Evolutionary conservation across 768 basidiomycete species (phyloP).

Genomic region (Fistulinella prunicolor): DNA sequence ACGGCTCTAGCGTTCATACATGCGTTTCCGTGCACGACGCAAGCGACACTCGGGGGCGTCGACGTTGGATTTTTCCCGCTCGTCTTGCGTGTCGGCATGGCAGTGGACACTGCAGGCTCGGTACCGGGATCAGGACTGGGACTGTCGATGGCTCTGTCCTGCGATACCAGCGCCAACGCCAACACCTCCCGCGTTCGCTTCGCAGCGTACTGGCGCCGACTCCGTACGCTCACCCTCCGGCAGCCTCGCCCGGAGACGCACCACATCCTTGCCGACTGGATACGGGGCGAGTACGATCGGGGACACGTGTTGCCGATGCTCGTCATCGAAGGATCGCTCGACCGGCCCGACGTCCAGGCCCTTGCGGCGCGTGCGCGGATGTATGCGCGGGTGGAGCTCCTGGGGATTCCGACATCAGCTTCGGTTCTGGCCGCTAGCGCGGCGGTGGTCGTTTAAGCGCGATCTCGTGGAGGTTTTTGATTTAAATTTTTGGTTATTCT

Average conservation of each 20-base stretch:
- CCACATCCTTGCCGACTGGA: slow-evolving; percentile 21
- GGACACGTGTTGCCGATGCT: slow-evolving; percentile 12
- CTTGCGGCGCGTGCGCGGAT: slow-evolving; percentile 13
- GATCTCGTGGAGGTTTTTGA: too few species aligned
- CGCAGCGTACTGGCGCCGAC: slow-evolving; percentile 19
- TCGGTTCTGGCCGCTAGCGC: background rate
- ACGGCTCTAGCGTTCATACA: slow-evolving; percentile 25
- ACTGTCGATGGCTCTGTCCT: background rate
- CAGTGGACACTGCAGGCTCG: background rate
- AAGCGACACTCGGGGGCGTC: slow-evolving; percentile 24
- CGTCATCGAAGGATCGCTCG: slow-evolving; percentile 17
- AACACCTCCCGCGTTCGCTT: too few species aligned
- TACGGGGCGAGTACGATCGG: slow-evolving; percentile 10
- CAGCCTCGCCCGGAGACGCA: slow-evolving; percentile 23
- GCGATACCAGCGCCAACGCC: too few species aligned
- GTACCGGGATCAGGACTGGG: background rate
- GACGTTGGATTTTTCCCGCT: slow-evolving; percentile 26
- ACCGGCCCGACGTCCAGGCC: slow-evolving; percentile 13
- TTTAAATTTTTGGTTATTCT: too few species aligned
- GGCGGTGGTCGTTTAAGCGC: background rate
- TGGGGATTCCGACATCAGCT: background rate
- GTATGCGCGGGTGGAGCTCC: slow-evolving; percentile 17
- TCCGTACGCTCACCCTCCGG: slow-evolving; percentile 21
- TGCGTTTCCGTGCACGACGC: slow-evolving; percentile 23
- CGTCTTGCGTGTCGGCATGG: slow-evolving; percentile 8